Conservation (phyloP, 2,329 filamentous ascomycete species). For the Thielaviopsis euricoi region DNA sequence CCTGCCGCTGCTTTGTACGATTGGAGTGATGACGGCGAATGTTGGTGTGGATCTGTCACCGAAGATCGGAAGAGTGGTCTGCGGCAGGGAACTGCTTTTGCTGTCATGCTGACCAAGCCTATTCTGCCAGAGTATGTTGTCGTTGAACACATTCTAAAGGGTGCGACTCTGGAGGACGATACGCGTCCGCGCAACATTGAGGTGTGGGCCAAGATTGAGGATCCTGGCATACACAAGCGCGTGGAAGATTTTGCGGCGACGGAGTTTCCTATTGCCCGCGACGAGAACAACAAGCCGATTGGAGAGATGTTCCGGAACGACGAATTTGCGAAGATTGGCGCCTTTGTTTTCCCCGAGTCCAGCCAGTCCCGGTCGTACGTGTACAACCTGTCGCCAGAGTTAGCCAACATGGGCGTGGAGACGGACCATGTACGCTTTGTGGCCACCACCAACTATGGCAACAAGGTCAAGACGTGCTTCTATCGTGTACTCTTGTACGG, state of each 20-base stretch:
- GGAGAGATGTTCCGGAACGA: constrained; percentile 15
- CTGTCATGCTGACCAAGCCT: constrained; percentile 38
- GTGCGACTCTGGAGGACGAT: constrained; percentile 42
- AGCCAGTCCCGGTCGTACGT: constrained; percentile 32
- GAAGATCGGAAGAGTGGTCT: constrained; percentile 22
- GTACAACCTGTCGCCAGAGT: constrained; percentile 33
- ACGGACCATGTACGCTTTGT: constrained; percentile 39
- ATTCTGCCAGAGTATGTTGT: constrained; percentile 54
- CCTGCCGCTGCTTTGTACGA: constrained; percentile 40
- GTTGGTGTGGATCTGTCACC: constrained; percentile 70
- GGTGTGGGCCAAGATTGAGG: constrained; percentile 45
- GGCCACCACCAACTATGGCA: constrained; percentile 41
- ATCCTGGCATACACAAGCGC: constrained; percentile 24
- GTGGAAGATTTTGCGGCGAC: constrained; percentile 27
- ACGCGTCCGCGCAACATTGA: constrained; percentile 53
- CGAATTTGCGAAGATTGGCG: constrained; percentile 39
- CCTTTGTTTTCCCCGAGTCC: constrained; percentile 35
- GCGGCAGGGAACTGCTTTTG: constrained; percentile 45
- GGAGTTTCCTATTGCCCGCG: constrained; percentile 22
- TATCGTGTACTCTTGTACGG: constrained; percentile 47
- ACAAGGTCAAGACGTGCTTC: constrained; percentile 44
- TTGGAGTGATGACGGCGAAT: constrained; percentile 72
- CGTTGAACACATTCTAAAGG: constrained; percentile 52
- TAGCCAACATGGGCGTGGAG: constrained; percentile 28
- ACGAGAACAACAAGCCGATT: constrained; percentile 14